Conservation (phyloP, 129 eudicot species). For the Flaveria robusta region DNA sequence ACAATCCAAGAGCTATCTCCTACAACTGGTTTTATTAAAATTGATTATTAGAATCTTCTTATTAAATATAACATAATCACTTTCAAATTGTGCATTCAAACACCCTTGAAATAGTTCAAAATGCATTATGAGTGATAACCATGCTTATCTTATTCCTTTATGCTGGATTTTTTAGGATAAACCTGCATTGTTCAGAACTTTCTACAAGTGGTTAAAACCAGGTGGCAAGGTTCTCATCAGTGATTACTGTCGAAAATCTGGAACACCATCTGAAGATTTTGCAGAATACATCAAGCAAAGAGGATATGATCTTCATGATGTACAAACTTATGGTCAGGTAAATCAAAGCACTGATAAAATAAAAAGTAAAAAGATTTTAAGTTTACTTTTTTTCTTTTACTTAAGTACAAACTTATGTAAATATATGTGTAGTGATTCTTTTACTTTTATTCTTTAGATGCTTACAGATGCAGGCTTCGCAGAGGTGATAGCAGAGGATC, state of each 20-base stretch:
- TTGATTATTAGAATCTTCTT: too few relatives aligned
- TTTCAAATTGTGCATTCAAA: not conserved
- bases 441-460: conserved; percentile 52
- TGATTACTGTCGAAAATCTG: conserved; percentile 83
- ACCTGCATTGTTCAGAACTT: conserved; percentile 73
- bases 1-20: too few relatives aligned
- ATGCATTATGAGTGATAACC: not conserved
- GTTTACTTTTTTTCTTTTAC: too few relatives aligned
- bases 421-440: not conserved
- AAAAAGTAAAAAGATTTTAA: too few relatives aligned
- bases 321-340: conserved; percentile 83
- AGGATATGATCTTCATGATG: conserved; percentile 97
- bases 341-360: not conserved
- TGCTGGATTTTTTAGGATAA: conserved; percentile 58
- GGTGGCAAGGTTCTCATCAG: conserved; percentile 95
- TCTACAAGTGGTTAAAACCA: conserved; percentile 97
- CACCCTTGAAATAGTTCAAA: not conserved
- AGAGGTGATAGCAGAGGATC: conserved; percentile 84
- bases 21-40: too few relatives aligned
- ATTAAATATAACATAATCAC: too few relatives aligned
- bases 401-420: too few relatives aligned
- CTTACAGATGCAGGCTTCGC: conserved; percentile 84
- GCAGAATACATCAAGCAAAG: conserved; percentile 87
- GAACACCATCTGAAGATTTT: conserved; percentile 76
- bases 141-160: not conserved